phyloP scores from a whole-genome alignment of 306 rosid genomes.

The Clitoria ternatea region DNA sequence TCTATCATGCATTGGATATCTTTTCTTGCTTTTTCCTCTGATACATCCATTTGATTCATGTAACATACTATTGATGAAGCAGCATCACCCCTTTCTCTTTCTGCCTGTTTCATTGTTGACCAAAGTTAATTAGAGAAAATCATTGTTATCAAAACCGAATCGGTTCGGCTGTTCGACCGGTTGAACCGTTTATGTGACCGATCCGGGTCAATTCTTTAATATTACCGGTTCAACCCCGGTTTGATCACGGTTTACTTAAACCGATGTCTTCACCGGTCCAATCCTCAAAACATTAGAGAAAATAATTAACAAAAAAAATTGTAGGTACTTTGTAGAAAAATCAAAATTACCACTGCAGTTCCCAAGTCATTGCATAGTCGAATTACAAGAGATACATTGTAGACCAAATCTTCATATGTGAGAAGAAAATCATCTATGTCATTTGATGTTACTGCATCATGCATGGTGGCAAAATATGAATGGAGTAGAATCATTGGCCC shows the following conservation, averaged over 20 bases:
- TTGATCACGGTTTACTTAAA: too few species aligned
- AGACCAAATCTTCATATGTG: conserved; percentile 20
- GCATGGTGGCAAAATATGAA: conserved; percentile 27
- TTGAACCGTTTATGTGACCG: too few species aligned
- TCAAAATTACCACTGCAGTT: conserved; percentile 22
- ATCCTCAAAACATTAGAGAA: too few species aligned
- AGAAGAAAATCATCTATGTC: conserved; percentile 16
- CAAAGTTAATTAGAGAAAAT: too few species aligned
- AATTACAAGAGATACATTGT: conserved; percentile 36
- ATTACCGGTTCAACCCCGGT: too few species aligned
- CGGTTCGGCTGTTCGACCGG: too few species aligned
- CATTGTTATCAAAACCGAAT: too few species aligned
- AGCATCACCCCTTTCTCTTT: conserved; percentile 61
- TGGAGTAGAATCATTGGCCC: conserved; percentile 41
- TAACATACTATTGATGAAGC: conserved; percentile 51
- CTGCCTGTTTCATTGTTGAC: conserved; percentile 34
- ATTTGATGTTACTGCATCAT: conserved; percentile 11
- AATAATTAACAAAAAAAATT: not conserved
- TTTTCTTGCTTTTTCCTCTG: conserved; percentile 43
- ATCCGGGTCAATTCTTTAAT: too few species aligned
- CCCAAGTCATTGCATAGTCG: conserved; percentile 41
- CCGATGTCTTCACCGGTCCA: too few species aligned
- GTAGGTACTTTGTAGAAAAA: too few species aligned
- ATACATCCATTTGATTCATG: conserved; percentile 39
- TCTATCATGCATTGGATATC: conserved; percentile 31